A percentile compares a stretch with the other conserved stretches of the same genome.
Conservation (phyloP, 192 early-diverging fungal species). For the Backusella liffmaniae region DNA sequence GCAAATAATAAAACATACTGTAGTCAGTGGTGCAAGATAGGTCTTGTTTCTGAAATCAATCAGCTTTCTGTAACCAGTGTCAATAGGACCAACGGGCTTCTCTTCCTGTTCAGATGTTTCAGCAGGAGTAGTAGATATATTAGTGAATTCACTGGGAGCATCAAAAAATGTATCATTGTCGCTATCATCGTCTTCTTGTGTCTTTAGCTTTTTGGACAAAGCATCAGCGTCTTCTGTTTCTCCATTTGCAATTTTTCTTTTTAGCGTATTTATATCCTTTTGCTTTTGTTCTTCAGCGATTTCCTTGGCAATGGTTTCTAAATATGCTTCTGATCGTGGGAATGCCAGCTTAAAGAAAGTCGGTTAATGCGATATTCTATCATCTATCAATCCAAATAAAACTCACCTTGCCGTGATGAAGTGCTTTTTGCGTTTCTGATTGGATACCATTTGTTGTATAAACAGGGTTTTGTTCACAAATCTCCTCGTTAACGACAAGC, state of each 20-base stretch:
- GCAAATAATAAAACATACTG: slow-evolving; percentile 38
- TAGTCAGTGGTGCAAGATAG: slow-evolving; percentile 94
- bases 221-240: not conserved
- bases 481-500: slow-evolving; percentile 57
- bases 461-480: slow-evolving; percentile 14
- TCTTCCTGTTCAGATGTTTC: slow-evolving; percentile 17
- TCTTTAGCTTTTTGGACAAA: slow-evolving; percentile 4
- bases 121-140: not conserved
- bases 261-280: slow-evolving; percentile 19
- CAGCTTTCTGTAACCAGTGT: slow-evolving; percentile 12
- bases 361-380: not conserved
- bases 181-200: not conserved
- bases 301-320: slow-evolving; percentile 30
- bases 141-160: not conserved
- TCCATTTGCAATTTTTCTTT: slow-evolving; percentile 13
- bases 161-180: not conserved
- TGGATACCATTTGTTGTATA: slow-evolving; percentile 23
- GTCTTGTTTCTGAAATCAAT: slow-evolving; percentile 82
- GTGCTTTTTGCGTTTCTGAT: slow-evolving; percentile 14
- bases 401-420: slow-evolving; percentile 13
- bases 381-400: not conserved
- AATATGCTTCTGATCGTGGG: slow-evolving; percentile 36
- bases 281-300: slow-evolving; percentile 18
- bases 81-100: slow-evolving; percentile 43
- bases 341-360: slow-evolving; percentile 37